Evolutionary conservation across 1,139 yeast species (phyloP), one percentile per base, ranked within the genome.

Genomic region (Geotrichum klebahnii): DNA sequence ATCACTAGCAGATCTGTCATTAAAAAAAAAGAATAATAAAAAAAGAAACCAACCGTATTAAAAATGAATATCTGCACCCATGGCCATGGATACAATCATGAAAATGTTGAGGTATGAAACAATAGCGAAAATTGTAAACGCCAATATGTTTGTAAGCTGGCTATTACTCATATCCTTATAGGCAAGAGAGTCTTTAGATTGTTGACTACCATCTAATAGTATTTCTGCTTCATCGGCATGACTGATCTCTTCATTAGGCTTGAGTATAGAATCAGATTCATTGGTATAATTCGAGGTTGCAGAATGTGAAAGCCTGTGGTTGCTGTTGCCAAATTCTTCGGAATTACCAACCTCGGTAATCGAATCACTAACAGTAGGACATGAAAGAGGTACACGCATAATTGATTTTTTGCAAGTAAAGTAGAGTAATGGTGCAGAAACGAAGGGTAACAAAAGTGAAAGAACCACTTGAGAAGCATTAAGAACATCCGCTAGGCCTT

Each of bases 401-500:
- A 82, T 80, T 46, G 77, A 70, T 59, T 80, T 82, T 49, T 79
- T 78, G 55, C 88, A 79, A 0, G 97, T 89, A 67, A 90, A 89
- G 66, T 81, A 84, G 44, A 90, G 80, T 57, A 90, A 71, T 5
- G 97, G 97, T 0, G 96, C 96, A 24, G 90, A 80, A 2, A 89
- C 95, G 55, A 89, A 80, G 1, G 98, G 98, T 52, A 92, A 72
- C 50, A 92, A 76, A 55, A 92, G 67, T 2, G 96, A 84, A 37
- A 92, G 74, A 6, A 87, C 87, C 23, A 92, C 98, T 66, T 92
- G 98, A 54, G 92, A 82, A 9, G 82, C 81, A 62, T 92, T 92
- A 28, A 60, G 50, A 2, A 60, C 63, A 14, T 68, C 67, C n/a
- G 79, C 71, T 38, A 86, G 69, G 0, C 94, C 95, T 44, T 68